Conservation (phyloP, 495 filamentous ascomycete genomes). For the Trichoderma parareesei region DNA sequence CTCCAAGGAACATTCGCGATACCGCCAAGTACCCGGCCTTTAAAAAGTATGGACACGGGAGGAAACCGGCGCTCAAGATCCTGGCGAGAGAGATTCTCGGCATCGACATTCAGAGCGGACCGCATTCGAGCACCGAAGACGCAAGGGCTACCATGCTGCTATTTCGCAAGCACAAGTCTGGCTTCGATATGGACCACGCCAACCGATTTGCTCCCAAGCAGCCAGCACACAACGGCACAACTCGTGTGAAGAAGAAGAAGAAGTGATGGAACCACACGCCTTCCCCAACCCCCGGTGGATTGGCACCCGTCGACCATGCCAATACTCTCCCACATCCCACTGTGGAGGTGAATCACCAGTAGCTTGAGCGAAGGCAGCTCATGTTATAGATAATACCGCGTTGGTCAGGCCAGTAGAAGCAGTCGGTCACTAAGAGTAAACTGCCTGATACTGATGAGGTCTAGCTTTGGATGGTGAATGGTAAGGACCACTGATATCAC, state of each 20-base stretch:
- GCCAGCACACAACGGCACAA: slow-evolving; percentile 23
- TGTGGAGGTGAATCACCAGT: too few relatives aligned
- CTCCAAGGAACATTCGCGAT: slow-evolving; percentile 69
- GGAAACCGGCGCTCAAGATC: slow-evolving; percentile 67
- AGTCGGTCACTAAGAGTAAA: too few relatives aligned
- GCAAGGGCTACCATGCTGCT: slow-evolving; percentile 81
- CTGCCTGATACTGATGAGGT: too few relatives aligned
- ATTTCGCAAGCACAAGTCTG: slow-evolving; percentile 69
- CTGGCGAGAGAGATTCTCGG: slow-evolving; percentile 72
- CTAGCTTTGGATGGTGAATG: too few relatives aligned
- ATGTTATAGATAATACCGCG: too few relatives aligned
- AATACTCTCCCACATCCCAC: too few relatives aligned
- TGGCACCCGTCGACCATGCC: too few relatives aligned
- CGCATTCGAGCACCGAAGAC: slow-evolving; percentile 70
- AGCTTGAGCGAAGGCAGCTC: too few relatives aligned
- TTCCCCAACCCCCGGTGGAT: background rate
- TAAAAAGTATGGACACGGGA: slow-evolving; percentile 63
- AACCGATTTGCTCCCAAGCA: slow-evolving; percentile 48
- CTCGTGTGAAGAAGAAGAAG: slow-evolving; percentile 27
- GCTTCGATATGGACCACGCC: slow-evolving; percentile 72
- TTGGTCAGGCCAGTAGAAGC: too few relatives aligned
- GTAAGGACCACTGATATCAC: too few relatives aligned
- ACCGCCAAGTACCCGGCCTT: slow-evolving; percentile 72
- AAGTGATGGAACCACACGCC: background rate
- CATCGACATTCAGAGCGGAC: slow-evolving; percentile 71